Percentiles rank a stretch among this genome's conserved stretches.
Evolutionary conservation across 1,139 yeast genomes (phyloP).

Genomic region (Pichia sp.): DNA sequence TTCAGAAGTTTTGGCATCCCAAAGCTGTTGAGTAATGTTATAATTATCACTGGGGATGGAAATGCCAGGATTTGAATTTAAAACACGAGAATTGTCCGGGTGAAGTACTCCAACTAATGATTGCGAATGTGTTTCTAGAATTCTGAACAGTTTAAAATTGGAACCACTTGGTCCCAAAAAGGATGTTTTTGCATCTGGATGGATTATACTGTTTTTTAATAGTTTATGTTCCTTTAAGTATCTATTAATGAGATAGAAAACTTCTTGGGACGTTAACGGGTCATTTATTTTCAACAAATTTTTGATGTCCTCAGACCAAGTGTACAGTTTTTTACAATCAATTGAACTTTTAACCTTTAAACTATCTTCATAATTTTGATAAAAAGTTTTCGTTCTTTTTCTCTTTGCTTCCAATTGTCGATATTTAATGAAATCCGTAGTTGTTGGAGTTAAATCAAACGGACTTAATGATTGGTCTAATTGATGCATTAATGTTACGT

Average conservation of each 20-base stretch:
- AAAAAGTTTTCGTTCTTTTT: neutral
- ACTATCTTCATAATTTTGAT: neutral
- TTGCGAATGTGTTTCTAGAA: neutral
- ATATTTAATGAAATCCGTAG: neutral
- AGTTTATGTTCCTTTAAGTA: constrained; percentile 1
- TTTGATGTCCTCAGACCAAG: constrained; percentile 2
- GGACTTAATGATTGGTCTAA: neutral
- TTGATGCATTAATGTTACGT: neutral
- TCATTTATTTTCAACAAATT: neutral
- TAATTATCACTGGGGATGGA: neutral
- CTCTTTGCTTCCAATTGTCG: neutral
- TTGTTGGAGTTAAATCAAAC: neutral
- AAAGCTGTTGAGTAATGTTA: neutral
- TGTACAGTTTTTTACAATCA: neutral
- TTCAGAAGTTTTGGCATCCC: neutral
- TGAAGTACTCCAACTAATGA: neutral
- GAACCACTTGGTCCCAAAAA: neutral
- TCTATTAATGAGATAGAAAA: neutral
- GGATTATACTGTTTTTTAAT: neutral
- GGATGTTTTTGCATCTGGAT: neutral
- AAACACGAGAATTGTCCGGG: neutral
- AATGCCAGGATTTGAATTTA: neutral
- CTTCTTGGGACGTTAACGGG: constrained; percentile 6
- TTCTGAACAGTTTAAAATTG: neutral
- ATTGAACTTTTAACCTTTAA: neutral